Percentiles rank a stretch among this genome's conserved stretches.
Evolutionary conservation across 2,329 filamentous ascomycete genomes (phyloP).

Genomic region (Hyphodiscus sp.): DNA sequence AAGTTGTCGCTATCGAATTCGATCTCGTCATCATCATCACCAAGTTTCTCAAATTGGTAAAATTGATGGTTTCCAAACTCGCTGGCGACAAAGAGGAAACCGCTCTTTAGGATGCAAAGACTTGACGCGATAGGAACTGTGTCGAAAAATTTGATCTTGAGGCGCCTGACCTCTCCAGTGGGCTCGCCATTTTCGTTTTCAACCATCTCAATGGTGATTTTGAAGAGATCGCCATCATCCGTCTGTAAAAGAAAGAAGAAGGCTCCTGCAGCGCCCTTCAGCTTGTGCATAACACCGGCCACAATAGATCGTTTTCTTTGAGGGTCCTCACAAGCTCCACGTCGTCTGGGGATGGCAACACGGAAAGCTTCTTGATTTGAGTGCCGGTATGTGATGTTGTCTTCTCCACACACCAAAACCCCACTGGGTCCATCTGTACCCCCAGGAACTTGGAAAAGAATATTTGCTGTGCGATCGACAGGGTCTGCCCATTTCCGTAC

Average conservation of each 20-base stretch:
- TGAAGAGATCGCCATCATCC: conserved; percentile 98
- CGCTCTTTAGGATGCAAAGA: conserved; percentile 89
- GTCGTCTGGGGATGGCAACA: conserved; percentile 79
- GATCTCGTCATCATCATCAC: conserved; percentile 86
- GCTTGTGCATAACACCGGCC: conserved; percentile 93
- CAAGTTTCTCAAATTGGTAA: conserved; percentile 95
- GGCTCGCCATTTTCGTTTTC: conserved; percentile 72
- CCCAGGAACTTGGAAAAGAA: conserved; percentile 92
- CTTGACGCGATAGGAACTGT: conserved; percentile 84
- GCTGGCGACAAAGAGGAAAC: conserved; percentile 86
- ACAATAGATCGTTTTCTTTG: conserved; percentile 83
- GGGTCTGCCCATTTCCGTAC: conserved; percentile 94
- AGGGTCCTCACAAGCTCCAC: conserved; percentile 85
- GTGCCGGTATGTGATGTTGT: conserved; percentile 94
- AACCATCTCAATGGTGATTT: conserved; percentile 86
- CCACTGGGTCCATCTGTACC: conserved; percentile 91
- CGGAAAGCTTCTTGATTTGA: conserved; percentile 88
- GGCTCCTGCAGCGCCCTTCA: conserved; percentile 72
- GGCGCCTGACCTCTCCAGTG: conserved; percentile 71
- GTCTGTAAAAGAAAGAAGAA: conserved; percentile 97
- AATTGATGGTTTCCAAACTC: conserved; percentile 92
- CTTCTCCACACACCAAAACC: conserved; percentile 89
- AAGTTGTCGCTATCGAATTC: conserved; percentile 82
- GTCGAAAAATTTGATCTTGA: conserved; percentile 98
- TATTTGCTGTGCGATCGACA: conserved; percentile 81